These are phyloP conservation scores for Colletotrichum costaricense DNA, from an alignment of 2,329 filamentous ascomycete species.

Conservation along the genomic window DNA sequence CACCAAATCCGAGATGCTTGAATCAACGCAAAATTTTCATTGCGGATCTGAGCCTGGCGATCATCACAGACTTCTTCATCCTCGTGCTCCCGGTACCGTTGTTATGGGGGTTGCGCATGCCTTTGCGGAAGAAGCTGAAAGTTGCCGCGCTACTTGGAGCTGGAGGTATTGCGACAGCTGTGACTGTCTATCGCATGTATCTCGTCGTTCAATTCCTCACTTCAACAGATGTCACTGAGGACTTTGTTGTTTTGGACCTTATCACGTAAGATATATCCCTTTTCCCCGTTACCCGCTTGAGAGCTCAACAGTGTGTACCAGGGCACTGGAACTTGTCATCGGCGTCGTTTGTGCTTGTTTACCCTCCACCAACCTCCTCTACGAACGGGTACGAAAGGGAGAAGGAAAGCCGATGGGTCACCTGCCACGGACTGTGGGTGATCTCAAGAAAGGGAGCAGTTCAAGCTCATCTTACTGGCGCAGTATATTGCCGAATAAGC, in stretches of 20 bases:
- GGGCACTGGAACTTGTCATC: slow-evolving; percentile 36
- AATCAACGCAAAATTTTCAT: slow-evolving; percentile 46
- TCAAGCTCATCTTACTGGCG: slow-evolving; percentile 17
- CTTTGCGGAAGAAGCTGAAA: slow-evolving; percentile 45
- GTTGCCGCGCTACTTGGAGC: slow-evolving; percentile 44
- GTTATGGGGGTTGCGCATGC: slow-evolving; percentile 44
- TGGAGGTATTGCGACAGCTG: slow-evolving; percentile 43
- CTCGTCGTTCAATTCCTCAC: slow-evolving; percentile 38
- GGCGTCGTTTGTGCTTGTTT: slow-evolving; percentile 37
- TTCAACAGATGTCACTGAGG: slow-evolving; percentile 39
- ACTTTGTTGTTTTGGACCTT: slow-evolving; percentile 39
- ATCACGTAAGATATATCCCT: slow-evolving; percentile 18
- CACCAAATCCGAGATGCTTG: slow-evolving; percentile 41
- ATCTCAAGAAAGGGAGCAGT: background rate
- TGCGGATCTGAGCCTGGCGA: slow-evolving; percentile 45
- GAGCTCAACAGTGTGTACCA: background rate
- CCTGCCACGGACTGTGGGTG: background rate
- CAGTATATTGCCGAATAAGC: slow-evolving; percentile 14
- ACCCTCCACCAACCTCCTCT: slow-evolving; percentile 36
- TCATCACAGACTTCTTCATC: slow-evolving; percentile 47
- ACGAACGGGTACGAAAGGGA: slow-evolving; percentile 12
- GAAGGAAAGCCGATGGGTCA: background rate
- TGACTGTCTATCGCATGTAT: slow-evolving; percentile 43
- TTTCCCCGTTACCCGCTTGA: fast-evolving
- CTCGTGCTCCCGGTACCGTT: slow-evolving; percentile 47